Evolutionary conservation across 164 flowering plant genomes (phyloP), one percentile per base, ranked within the genome.

Genomic region (Umbilicus rupestris): DNA sequence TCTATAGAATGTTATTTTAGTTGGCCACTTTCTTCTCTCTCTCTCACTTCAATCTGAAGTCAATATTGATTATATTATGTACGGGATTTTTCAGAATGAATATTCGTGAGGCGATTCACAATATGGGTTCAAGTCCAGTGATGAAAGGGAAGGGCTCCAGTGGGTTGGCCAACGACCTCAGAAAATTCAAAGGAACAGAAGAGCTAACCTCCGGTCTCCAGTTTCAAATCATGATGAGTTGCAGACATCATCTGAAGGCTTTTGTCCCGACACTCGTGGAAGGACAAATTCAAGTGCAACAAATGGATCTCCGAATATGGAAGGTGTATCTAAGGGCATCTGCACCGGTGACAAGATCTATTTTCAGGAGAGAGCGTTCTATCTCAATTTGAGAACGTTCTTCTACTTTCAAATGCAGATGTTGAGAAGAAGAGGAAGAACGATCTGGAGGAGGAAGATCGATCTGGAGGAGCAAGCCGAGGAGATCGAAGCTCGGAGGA

Each of bases 91-190:
- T 31, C 68, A 89, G 98, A 81, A 68, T 74, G 47, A 80, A 66
- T 66, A 69, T 65, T 64, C 82, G 82, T 19, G 96, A 82, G 41
- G 92, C 78, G 57, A 71, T 46, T 75, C 78, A 79, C 63, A 35
- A 63, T 10, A 72, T 77, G 17, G 73, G 70, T 74, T 72, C 83
- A 76, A 71, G 72, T 77, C 64, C 82, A 30, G 66, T 80, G 62
- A 68, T 78, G 33, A 92, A 85, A 78, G 90, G 85, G 64, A 92
- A 87, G 81, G 88, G 84, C 65, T 81, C 92, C 90, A 89, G 67
- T 89, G 96, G 96, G 96, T 65, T 77, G 90, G 93, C 68, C 96
- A 90, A 78, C 79, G 96, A 70, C 84, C 84, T 45, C 93, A 84
- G 57, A 90, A 90, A 73, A 89, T 72, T 1, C 83, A 91, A 39